phyloP scores from a whole-genome alignment of 352 stramenopile species.

The Globisporangium acanthophoron region DNA sequence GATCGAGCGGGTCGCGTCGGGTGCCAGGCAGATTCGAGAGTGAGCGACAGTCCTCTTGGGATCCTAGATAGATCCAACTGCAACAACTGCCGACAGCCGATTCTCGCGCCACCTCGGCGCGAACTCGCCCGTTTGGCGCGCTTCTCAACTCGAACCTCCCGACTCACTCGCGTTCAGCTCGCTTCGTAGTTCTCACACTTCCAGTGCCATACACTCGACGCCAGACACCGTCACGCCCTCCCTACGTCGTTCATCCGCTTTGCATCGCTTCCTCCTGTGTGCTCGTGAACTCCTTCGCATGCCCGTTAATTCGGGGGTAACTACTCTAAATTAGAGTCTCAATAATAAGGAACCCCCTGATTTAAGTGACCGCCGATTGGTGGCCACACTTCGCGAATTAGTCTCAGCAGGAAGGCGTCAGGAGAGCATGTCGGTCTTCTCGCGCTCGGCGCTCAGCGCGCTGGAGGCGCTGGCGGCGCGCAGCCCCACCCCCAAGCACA shows the following conservation, averaged over 20 bases:
- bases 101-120: background rate
- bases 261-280: no score
- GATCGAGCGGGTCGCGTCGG: background rate
- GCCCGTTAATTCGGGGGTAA: background rate
- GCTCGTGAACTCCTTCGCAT: background rate
- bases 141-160: background rate
- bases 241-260: no score
- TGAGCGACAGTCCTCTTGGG: background rate
- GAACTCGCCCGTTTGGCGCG: background rate
- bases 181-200: no score
- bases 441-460: constrained; percentile 41
- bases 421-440: constrained; percentile 26
- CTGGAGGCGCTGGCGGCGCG: constrained; percentile 56
- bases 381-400: background rate
- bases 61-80: background rate
- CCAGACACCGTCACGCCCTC: no score
- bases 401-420: background rate
- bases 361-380: background rate
- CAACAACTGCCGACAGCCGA: background rate
- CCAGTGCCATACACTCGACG: no score
- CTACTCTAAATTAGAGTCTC: background rate
- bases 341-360: background rate
- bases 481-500: constrained; percentile 53
- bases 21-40: no score
- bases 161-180: no score